Evolutionary conservation across 306 rosid species (phyloP), one percentile per base, ranked within the genome.

Genomic region (Astragalus membranaceus): DNA sequence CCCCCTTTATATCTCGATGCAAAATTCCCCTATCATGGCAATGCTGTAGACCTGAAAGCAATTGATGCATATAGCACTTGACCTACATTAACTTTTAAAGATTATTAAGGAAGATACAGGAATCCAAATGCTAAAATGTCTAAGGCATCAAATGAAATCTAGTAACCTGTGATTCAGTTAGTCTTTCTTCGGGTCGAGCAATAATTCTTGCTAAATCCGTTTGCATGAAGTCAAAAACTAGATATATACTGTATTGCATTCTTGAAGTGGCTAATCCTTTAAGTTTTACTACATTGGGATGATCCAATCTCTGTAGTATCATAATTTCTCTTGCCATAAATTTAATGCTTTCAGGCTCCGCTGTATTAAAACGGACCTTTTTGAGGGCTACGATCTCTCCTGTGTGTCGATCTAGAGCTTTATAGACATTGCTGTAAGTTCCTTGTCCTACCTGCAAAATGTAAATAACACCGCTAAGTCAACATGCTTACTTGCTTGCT

Each of bases 311-410:
- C 81, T 83, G 86, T 39, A 93, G 70, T 53, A 90, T 76, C 77
- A 81, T 84, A 15, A 93, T 93, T 74, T 93, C 98, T 79, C 98
- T 74, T 10, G 97, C 96, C 98, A 93, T 93, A 72, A 93, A 90
- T 54, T 88, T 93, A 46, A 93, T 81, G 79, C 98, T 88, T 79
- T 84, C 96, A 0, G 96, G 96, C 63, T 93, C 86, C 47, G 94
- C 81, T 56, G 91, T 90, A 74, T 93, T 88, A 70, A 90, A 90
- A 5, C 80, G 84, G 46, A 93, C 97, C 83, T 90, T 93, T 83
- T 93, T 93, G 33, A 93, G 78, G 65, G 97, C 97, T 57, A 93
- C 97, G 66, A 88, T 83, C 68, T 88, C 88, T 47, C 89, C 80
- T 0, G 90, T 87, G 57, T 85, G 81, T 73, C 89, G 81, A 52